Conservation (phyloP, 1,284 basidiomycete species). For the Ceratobasidium sp. region DNA sequence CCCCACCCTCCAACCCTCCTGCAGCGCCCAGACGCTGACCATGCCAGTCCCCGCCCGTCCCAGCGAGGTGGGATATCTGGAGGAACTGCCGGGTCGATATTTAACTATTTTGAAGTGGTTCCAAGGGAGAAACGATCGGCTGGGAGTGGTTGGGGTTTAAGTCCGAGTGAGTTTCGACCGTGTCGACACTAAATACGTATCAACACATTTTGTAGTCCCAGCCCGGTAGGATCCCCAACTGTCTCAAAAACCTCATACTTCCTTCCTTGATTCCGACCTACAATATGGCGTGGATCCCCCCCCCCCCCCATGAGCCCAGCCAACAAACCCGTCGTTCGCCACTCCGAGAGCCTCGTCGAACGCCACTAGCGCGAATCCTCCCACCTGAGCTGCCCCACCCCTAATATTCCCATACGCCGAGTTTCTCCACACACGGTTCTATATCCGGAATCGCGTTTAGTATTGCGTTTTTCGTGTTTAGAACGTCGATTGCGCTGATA, state of each 20-base stretch:
- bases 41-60: no score
- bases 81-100: constrained; percentile 71
- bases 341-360: constrained; percentile 76
- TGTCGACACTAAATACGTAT: background rate
- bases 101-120: constrained; percentile 62
- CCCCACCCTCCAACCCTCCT: no score
- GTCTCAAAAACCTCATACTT: constrained; percentile 60
- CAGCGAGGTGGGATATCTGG: constrained; percentile 72
- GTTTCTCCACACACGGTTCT: constrained; percentile 62
- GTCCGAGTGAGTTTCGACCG: constrained; percentile 61
- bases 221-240: constrained; percentile 58
- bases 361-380: constrained; percentile 16
- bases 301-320: constrained; percentile 70
- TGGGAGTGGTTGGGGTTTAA: constrained; percentile 62
- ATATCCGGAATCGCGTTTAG: constrained; percentile 61
- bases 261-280: constrained; percentile 60
- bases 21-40: no score
- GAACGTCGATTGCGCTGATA: constrained; percentile 50
- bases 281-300: constrained; percentile 65
- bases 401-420: constrained; percentile 77
- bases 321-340: constrained; percentile 77
- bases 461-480: constrained; percentile 56
- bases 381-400: no score
- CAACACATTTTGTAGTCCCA: background rate
- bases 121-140: constrained; percentile 58